Percentiles rank a stretch among this genome's conserved stretches.
Conservation (phyloP, 768 basidiomycete species). For the Gymnopilus dilepis region DNA sequence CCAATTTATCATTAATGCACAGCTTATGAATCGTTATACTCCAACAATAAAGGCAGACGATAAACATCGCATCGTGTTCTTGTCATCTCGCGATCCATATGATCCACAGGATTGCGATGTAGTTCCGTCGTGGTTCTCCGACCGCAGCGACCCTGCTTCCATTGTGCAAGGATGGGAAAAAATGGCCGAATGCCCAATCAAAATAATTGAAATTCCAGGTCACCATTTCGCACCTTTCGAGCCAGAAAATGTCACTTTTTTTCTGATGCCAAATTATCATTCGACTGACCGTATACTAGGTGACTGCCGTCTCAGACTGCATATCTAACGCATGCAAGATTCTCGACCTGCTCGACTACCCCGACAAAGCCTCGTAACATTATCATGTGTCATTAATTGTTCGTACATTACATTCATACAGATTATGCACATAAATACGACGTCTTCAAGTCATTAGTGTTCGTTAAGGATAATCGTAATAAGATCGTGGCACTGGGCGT, state of each 20-base stretch:
- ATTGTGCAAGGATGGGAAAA: slow-evolving; percentile 53
- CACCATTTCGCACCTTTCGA: slow-evolving; percentile 70
- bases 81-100: slow-evolving; percentile 60
- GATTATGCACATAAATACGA: background rate
- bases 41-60: slow-evolving; percentile 17
- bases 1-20: slow-evolving; percentile 56
- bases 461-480: too few species aligned
- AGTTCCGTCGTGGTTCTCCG: slow-evolving; percentile 58
- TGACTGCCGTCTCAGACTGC: slow-evolving; percentile 17
- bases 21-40: slow-evolving; percentile 52
- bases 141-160: slow-evolving; percentile 41
- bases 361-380: background rate
- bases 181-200: slow-evolving; percentile 41
- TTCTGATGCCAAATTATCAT: background rate
- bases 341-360: slow-evolving; percentile 14
- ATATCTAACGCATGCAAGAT: slow-evolving; percentile 28
- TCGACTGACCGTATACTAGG: slow-evolving; percentile 11
- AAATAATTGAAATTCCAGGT: slow-evolving; percentile 63
- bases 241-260: slow-evolving; percentile 46
- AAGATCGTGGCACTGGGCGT: too few species aligned
- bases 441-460: background rate
- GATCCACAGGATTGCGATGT: slow-evolving; percentile 33
- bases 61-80: slow-evolving; percentile 47
- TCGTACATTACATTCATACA: background rate
- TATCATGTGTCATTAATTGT: background rate